Percentiles rank a stretch among this genome's conserved stretches.
Conservation (phyloP, 2,329 filamentous ascomycete species). For the Nannizzia gypsea region DNA sequence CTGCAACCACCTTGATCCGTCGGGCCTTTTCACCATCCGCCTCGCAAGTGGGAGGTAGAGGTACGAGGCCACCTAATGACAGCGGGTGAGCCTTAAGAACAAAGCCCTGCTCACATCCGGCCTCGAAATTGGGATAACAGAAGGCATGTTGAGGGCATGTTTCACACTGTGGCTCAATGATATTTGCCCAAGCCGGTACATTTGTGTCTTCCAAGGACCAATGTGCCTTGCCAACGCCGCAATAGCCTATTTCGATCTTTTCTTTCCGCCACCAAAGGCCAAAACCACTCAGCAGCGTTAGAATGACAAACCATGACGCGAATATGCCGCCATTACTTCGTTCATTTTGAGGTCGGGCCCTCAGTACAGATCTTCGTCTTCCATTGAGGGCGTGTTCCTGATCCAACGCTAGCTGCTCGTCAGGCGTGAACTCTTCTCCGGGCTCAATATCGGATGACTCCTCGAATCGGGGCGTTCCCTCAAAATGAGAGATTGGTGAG, state of each 20-base stretch:
- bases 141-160: constrained; percentile 81
- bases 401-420: constrained; percentile 73
- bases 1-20: constrained; percentile 73
- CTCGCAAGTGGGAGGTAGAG: constrained; percentile 82
- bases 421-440: constrained; percentile 88
- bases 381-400: constrained; percentile 52
- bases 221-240: constrained; percentile 62
- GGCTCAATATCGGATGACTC: constrained; percentile 41
- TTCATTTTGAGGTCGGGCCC: constrained; percentile 22
- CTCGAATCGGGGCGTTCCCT: constrained; percentile 30
- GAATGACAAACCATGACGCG: constrained; percentile 58
- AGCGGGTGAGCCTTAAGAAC: constrained; percentile 75
- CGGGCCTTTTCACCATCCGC: constrained; percentile 87
- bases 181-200: constrained; percentile 60
- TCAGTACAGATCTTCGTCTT: constrained; percentile 20
- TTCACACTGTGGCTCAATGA: constrained; percentile 71
- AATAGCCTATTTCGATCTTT: constrained; percentile 93
- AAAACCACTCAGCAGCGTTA: constrained; percentile 60
- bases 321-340: constrained; percentile 41
- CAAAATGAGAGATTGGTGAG: constrained; percentile 39
- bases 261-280: constrained; percentile 82
- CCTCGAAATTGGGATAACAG: constrained; percentile 67
- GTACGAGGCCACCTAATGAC: constrained; percentile 65
- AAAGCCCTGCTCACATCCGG: constrained; percentile 76
- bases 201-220: constrained; percentile 48